Evolutionary conservation across 345 rosid genomes (phyloP).

Genomic region (Microcos paniculata): DNA sequence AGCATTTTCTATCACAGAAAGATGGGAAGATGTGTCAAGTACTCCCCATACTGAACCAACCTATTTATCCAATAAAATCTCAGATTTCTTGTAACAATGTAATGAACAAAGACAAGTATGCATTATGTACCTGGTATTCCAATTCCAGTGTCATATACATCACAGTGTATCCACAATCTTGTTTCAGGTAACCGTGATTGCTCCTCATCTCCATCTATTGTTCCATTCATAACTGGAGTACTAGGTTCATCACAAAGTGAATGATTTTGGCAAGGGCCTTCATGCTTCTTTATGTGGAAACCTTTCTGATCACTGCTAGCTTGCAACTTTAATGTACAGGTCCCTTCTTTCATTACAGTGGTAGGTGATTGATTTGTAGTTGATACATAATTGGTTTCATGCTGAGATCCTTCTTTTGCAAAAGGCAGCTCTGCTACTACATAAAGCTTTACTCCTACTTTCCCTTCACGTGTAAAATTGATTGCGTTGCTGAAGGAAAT

Average conservation of each 20-base stretch:
- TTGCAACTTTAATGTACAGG: slow-evolving; percentile 26
- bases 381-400: slow-evolving; percentile 41
- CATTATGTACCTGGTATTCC: slow-evolving; percentile 88
- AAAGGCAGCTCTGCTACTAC: slow-evolving; percentile 71
- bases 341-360: slow-evolving; percentile 32
- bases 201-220: slow-evolving; percentile 36
- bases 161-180: slow-evolving; percentile 83
- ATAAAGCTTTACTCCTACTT: slow-evolving; percentile 75
- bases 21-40: neutral
- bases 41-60: no score
- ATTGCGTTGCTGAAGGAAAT: slow-evolving; percentile 97
- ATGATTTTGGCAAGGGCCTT: slow-evolving; percentile 22
- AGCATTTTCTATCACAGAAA: no score
- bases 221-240: no score
- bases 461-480: slow-evolving; percentile 92
- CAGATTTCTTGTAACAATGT: neutral
- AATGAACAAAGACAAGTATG: neutral
- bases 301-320: slow-evolving; percentile 24
- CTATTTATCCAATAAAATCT: neutral
- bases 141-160: slow-evolving; percentile 90
- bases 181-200: slow-evolving; percentile 39
- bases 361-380: slow-evolving; percentile 27
- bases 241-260: slow-evolving; percentile 24
- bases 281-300: slow-evolving; percentile 17
- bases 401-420: no score